These are phyloP conservation scores for Penicillium steckii DNA, from an alignment of 495 filamentous ascomycete genomes.

Conservation along the genomic window DNA sequence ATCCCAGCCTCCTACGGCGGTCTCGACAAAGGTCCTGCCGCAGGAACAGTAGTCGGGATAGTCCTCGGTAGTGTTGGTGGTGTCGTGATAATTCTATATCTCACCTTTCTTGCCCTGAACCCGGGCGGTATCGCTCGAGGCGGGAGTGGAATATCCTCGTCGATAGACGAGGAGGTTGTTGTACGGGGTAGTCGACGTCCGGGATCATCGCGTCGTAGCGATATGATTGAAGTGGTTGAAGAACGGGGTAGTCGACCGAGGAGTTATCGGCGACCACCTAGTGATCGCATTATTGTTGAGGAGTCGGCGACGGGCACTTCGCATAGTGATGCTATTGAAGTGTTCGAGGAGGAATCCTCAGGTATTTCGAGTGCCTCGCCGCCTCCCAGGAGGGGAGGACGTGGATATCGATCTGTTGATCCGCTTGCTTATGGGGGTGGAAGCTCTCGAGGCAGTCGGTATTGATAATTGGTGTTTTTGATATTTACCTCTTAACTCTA, in stretches of 20 bases:
- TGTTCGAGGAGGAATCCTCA: constrained; percentile 33
- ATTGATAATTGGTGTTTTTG: background rate
- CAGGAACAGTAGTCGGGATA: constrained; percentile 80
- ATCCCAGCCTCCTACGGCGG: constrained; percentile 71
- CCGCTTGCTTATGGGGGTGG: constrained; percentile 31
- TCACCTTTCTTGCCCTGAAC: constrained; percentile 68
- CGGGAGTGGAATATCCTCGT: constrained; percentile 6
- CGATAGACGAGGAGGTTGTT: constrained; percentile 31
- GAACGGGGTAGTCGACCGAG: constrained; percentile 20
- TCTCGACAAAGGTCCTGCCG: constrained; percentile 54
- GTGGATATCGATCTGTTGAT: constrained; percentile 25
- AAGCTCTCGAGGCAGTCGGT: constrained; percentile 22
- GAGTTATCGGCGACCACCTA: constrained; percentile 22
- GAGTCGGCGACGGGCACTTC: constrained; percentile 26
- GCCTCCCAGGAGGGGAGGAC: constrained; percentile 21
- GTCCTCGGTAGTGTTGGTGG: constrained; percentile 80
- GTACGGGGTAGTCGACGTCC: constrained; percentile 23
- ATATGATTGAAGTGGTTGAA: constrained; percentile 27
- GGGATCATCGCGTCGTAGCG: constrained; percentile 9
- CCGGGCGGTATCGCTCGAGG: constrained; percentile 34
- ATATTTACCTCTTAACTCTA: too few species aligned
- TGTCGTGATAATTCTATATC: constrained; percentile 73
- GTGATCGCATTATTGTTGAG: constrained; percentile 27
- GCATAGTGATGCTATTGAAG: constrained; percentile 29
- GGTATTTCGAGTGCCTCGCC: constrained; percentile 15